Evolutionary conservation across 2,329 filamentous ascomycete genomes (phyloP).

Genomic region (Diaporthe velutina): DNA sequence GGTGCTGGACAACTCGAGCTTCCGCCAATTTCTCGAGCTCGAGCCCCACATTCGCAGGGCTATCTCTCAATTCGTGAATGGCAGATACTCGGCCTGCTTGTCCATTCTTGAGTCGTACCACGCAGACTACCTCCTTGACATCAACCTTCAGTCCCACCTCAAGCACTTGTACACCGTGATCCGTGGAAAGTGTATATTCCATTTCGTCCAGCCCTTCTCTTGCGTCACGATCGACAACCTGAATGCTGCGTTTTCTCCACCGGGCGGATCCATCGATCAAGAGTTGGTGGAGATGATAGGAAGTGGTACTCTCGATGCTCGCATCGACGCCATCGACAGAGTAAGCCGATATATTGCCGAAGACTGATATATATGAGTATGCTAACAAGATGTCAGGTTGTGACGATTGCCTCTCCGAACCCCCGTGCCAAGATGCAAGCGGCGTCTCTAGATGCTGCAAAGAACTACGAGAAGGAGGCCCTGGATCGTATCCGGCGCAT

Average conservation of each 20-base stretch:
- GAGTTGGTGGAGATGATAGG: constrained; percentile 87
- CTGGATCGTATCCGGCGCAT: constrained; percentile 83
- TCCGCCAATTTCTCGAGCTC: constrained; percentile 89
- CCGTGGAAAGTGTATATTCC: constrained; percentile 90
- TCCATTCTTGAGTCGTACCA: constrained; percentile 85
- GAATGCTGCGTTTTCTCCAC: constrained; percentile 78
- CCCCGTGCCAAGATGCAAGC: constrained; percentile 78
- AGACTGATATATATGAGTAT: background rate
- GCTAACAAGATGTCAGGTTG: constrained; percentile 61
- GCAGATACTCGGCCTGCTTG: constrained; percentile 88
- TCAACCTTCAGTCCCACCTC: constrained; percentile 85
- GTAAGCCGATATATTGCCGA: constrained; percentile 54
- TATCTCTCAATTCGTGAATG: constrained; percentile 88
- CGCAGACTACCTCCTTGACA: constrained; percentile 89
- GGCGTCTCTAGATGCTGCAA: constrained; percentile 75
- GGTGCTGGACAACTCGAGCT: constrained; percentile 84
- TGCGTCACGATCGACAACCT: constrained; percentile 86
- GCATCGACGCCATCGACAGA: constrained; percentile 86
- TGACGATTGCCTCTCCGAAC: constrained; percentile 79
- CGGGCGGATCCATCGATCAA: constrained; percentile 73
- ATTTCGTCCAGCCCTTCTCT: constrained; percentile 93
- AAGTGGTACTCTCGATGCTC: constrained; percentile 77
- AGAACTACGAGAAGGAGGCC: constrained; percentile 80
- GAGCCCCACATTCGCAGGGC: constrained; percentile 96
- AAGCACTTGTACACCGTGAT: constrained; percentile 78